A percentile compares a stretch with the other conserved stretches of the same genome.
Evolutionary conservation across 2,329 filamentous ascomycete species (phyloP).

Genomic region (Neofusicoccum umdonicola): DNA sequence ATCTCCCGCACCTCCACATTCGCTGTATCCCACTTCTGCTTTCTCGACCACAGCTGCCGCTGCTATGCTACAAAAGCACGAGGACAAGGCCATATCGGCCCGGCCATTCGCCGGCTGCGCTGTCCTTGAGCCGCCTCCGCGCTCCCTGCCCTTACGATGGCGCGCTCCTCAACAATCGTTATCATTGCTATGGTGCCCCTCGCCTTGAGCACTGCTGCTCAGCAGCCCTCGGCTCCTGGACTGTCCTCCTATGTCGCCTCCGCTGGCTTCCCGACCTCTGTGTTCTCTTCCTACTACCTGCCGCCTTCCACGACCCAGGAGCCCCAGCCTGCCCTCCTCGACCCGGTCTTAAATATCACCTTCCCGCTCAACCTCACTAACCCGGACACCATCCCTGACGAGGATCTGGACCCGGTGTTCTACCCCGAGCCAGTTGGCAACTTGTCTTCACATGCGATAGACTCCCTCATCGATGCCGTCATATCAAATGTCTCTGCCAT

Average conservation of each 20-base stretch:
- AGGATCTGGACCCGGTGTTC: constrained; percentile 50
- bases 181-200: constrained; percentile 40
- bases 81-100: background rate
- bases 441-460: constrained; percentile 40
- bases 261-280: constrained; percentile 50
- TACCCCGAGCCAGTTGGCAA: constrained; percentile 50
- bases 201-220: background rate
- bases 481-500: constrained; percentile 48
- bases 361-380: constrained; percentile 56
- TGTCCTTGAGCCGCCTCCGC: background rate
- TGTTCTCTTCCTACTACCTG: constrained; percentile 52
- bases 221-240: constrained; percentile 28
- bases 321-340: constrained; percentile 54
- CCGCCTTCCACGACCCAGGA: constrained; percentile 46
- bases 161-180: background rate
- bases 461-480: constrained; percentile 44
- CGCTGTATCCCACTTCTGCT: background rate
- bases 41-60: background rate
- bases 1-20: background rate
- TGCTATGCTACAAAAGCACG: background rate
- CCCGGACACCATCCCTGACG: constrained; percentile 50
- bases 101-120: background rate
- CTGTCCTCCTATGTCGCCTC: constrained; percentile 42
- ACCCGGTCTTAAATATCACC: constrained; percentile 55
- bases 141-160: background rate